Evolutionary conservation across 2,329 filamentous ascomycete species (phyloP).

Genomic region (Diaporthe eres): DNA sequence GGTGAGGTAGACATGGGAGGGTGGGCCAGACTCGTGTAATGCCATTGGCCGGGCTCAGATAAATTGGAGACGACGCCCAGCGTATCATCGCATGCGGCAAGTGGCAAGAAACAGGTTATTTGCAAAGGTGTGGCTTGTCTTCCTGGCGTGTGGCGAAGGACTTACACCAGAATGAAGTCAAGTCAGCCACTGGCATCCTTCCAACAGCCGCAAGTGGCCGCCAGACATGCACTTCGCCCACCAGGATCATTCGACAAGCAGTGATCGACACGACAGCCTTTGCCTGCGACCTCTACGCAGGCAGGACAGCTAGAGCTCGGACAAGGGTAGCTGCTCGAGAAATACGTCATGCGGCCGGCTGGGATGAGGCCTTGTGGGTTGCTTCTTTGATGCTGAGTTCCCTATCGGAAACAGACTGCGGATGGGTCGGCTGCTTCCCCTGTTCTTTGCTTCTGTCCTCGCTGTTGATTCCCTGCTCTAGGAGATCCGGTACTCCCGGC

Average conservation of each 20-base stretch:
- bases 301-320: background rate
- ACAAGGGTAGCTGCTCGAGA: constrained; percentile 11
- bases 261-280: constrained; percentile 34
- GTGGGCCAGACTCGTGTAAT: constrained; percentile 37
- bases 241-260: constrained; percentile 25
- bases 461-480: background rate
- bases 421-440: background rate
- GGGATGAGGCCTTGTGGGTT: constrained; percentile 14
- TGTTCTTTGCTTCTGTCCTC: constrained; percentile 4
- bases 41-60: constrained; percentile 36
- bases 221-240: constrained; percentile 21
- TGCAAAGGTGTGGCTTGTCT: constrained; percentile 43
- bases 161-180: constrained; percentile 40
- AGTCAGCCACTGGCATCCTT: constrained; percentile 19
- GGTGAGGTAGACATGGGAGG: constrained; percentile 29
- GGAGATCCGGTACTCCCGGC: background rate
- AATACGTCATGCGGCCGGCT: constrained; percentile 38
- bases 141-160: constrained; percentile 41
- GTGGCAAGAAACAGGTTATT: constrained; percentile 44
- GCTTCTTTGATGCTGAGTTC: constrained; percentile 16
- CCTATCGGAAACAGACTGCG: constrained; percentile 13
- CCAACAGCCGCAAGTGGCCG: constrained; percentile 17
- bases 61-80: constrained; percentile 22
- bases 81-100: constrained; percentile 35
- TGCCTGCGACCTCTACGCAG: background rate